Base-by-base conservation (phyloP, 164 flowering plant species). In the Liriodendron chinense region DNA sequence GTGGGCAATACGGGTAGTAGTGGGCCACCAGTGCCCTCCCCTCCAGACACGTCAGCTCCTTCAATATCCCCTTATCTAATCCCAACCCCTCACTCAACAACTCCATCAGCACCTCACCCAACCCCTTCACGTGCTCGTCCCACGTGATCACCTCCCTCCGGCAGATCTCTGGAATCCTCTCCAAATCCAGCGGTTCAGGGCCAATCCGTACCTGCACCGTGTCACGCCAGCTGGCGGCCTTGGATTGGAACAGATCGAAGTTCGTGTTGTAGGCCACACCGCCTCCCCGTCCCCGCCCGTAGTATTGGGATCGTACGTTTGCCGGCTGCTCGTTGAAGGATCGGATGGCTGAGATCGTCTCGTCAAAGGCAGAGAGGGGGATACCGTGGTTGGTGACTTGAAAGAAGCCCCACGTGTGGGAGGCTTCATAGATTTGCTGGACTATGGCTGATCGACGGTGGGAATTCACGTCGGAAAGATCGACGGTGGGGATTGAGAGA, bases 1-100 rank as follows among this genome's bases (percentile, higher is more conserved):
- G 83, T 0, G 97, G 98, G 72, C 97, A 94, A 34, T 68, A 71
- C 6, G 97, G 98, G 70, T 93, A 92, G 77, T 84, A 88, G 47
- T 91, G 90, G 0, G 82, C 89, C 67, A 74, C 90, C 86, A 88
- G 65, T 7, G 49, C 2, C 78, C 84, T 80, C 47, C 75, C 78
- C 28, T 82, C 93, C 70, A 76, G 62, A 73, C 84, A 86, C 3
- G 83, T 65, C 82, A 82, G 12, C 23, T 83, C 85, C 79, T 83
- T 83, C 80, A 88, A 72, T 82, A 67, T 86, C 7, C 68, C 81
- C 0, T 25, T 8, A 7, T 74, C 76, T 75, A 89, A 43, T 14
- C 98, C 94, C 72, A 92, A 62, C 61, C 94, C 93, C 77, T 89
- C 89, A 1, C 83, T 74, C 77, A 93, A 53, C 56, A 87, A 12